Evolutionary conservation across 257 asterid genomes (phyloP).

Genomic region (Capsicum rhomboideum): DNA sequence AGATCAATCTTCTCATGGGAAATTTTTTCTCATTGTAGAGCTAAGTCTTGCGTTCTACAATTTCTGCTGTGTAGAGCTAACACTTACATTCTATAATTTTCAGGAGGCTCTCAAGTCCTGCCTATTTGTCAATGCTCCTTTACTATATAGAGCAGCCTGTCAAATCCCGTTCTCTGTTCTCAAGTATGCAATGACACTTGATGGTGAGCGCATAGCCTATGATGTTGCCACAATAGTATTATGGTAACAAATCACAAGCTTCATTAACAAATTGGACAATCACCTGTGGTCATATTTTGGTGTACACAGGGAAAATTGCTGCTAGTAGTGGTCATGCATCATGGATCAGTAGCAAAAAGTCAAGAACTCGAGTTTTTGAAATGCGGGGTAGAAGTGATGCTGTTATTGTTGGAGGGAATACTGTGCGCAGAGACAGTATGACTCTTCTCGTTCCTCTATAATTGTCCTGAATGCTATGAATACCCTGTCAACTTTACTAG

Average conservation of each 20-base stretch:
- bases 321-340: constrained; percentile 96
- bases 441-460: constrained; percentile 21
- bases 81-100: constrained; percentile 6
- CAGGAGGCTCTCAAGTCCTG: constrained; percentile 86
- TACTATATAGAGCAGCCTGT: constrained; percentile 83
- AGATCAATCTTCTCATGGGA: neutral
- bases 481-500: constrained; percentile 1
- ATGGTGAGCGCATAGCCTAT: constrained; percentile 59
- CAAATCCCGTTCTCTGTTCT: constrained; percentile 90
- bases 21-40: neutral
- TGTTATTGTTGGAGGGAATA: constrained; percentile 96
- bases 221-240: neutral
- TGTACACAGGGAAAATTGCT: constrained; percentile 76
- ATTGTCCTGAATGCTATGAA: constrained; percentile 8
- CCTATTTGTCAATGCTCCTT: constrained; percentile 92
- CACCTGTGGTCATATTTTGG: neutral
- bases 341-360: constrained; percentile 89
- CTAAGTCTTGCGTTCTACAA: neutral
- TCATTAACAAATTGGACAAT: neutral
- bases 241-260: neutral
- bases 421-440: constrained; percentile 97
- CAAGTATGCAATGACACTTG: constrained; percentile 98
- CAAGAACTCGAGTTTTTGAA: constrained; percentile 80
- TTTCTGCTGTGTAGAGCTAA: neutral
- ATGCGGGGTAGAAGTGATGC: constrained; percentile 97